Conservation (phyloP, 352 stramenopile genomes). For the Pythium plurisporium region DNA sequence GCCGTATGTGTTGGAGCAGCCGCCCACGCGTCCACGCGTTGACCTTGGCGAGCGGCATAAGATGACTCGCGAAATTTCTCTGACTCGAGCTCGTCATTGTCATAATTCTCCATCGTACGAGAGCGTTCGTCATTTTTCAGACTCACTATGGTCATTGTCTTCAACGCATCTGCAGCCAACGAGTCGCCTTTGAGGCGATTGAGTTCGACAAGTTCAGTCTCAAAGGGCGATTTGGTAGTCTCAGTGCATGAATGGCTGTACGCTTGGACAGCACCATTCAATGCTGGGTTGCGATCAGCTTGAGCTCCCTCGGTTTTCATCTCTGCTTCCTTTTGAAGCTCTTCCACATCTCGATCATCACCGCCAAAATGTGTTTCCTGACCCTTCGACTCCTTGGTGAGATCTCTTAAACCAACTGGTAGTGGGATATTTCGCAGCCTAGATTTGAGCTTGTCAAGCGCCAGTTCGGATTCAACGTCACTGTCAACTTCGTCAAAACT, state of each 20-base stretch:
- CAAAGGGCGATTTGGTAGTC: too few species aligned
- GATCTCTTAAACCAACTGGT: not conserved
- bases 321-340: not conserved
- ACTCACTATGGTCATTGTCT: too few species aligned
- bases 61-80: too few species aligned
- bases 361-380: not conserved
- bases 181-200: too few species aligned
- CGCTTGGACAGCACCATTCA: too few species aligned
- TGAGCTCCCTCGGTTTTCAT: not conserved
- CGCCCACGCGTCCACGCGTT: not conserved
- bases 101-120: too few species aligned
- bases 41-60: too few species aligned
- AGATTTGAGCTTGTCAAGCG: conserved; percentile 9
- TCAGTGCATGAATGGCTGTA: too few species aligned
- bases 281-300: not conserved
- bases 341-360: not conserved
- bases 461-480: not conserved
- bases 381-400: not conserved
- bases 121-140: too few species aligned
- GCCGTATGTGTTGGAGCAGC: not conserved
- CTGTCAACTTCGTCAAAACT: conserved; percentile 9
- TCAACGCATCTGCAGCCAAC: too few species aligned
- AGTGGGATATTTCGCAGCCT: conserved; percentile 1
- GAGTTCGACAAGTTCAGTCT: not conserved
- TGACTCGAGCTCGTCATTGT: too few species aligned